phyloP scores from a whole-genome alignment of 2,329 filamentous ascomycete genomes.

The Zopfia rhizophila region DNA sequence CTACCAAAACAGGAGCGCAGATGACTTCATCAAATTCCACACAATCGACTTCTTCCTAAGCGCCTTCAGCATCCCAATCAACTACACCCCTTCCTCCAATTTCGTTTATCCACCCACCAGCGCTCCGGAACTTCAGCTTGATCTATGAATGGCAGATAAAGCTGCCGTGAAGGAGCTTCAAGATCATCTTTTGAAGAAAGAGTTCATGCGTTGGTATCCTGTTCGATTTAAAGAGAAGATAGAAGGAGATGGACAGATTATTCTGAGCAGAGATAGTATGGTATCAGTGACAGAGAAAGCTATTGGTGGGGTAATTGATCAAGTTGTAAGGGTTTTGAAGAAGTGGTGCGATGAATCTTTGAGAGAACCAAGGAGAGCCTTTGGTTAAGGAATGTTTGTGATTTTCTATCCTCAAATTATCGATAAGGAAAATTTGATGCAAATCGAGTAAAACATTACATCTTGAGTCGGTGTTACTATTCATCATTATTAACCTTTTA shows the following conservation, averaged over 20 bases:
- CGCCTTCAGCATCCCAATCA: conserved; percentile 14
- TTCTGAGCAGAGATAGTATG: not conserved
- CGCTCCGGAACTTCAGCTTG: conserved; percentile 1
- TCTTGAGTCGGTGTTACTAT: too few relatives aligned
- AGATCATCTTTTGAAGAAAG: conserved; percentile 9
- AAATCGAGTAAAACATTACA: too few relatives aligned
- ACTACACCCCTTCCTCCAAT: conserved; percentile 11
- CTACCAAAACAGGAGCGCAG: not conserved
- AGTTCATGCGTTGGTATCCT: conserved; percentile 10
- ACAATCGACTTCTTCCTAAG: conserved; percentile 15
- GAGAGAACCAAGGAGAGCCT: too few relatives aligned
- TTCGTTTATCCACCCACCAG: not conserved
- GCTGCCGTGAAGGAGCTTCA: conserved; percentile 1
- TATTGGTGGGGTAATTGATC: not conserved
- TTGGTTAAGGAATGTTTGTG: too few relatives aligned
- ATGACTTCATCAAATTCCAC: conserved; percentile 13
- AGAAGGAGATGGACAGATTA: not conserved
- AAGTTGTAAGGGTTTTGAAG: not conserved
- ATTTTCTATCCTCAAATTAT: too few relatives aligned
- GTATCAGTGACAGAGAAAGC: not conserved
- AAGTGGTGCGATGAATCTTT: not conserved
- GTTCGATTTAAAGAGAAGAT: conserved; percentile 2
- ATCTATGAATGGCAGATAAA: not conserved
- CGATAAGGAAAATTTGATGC: too few relatives aligned
- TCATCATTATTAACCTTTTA: too few relatives aligned